Conservation (phyloP, 2,329 filamentous ascomycete species). For the Trichoderma semiorbis region DNA sequence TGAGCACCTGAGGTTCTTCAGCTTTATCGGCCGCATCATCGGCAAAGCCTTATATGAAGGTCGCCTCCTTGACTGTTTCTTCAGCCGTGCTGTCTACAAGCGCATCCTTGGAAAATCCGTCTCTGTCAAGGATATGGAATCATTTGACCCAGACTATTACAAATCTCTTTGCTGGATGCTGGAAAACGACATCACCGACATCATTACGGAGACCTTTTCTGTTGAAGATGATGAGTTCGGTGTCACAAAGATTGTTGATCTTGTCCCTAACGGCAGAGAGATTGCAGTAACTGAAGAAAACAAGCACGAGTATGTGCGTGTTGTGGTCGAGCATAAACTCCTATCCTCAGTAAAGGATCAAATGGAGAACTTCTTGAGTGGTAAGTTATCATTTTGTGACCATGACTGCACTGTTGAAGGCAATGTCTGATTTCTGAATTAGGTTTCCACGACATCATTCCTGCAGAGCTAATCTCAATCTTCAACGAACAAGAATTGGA, state of each 20-base stretch:
- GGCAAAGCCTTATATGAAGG: slow-evolving; percentile 97
- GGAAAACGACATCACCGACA: slow-evolving; percentile 96
- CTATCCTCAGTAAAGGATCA: slow-evolving; percentile 91
- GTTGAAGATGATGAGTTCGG: slow-evolving; percentile 94
- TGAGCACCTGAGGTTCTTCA: slow-evolving; percentile 97
- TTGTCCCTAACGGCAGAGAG: slow-evolving; percentile 83
- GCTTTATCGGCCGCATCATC: slow-evolving; percentile 97
- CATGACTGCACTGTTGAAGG: not conserved
- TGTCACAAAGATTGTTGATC: slow-evolving; percentile 79
- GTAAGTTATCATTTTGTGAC: slow-evolving; percentile 41
- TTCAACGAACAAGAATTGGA: slow-evolving; percentile 99
- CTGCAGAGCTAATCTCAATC: slow-evolving; percentile 88
- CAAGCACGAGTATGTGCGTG: slow-evolving; percentile 94
- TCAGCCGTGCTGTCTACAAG: slow-evolving; percentile 98
- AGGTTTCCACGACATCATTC: slow-evolving; percentile 98
- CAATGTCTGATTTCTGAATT: not conserved
- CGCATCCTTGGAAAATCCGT: slow-evolving; percentile 92
- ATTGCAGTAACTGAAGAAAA: slow-evolving; percentile 95
- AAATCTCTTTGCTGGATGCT: slow-evolving; percentile 98
- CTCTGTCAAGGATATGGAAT: slow-evolving; percentile 99
- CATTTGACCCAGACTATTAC: slow-evolving; percentile 96
- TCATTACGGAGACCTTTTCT: slow-evolving; percentile 94
- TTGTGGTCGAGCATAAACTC: slow-evolving; percentile 91
- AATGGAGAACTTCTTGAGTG: slow-evolving; percentile 86
- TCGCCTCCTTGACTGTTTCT: slow-evolving; percentile 94